Base-by-base conservation (phyloP, 1,139 yeast species). In the Candida sp. region DNA sequence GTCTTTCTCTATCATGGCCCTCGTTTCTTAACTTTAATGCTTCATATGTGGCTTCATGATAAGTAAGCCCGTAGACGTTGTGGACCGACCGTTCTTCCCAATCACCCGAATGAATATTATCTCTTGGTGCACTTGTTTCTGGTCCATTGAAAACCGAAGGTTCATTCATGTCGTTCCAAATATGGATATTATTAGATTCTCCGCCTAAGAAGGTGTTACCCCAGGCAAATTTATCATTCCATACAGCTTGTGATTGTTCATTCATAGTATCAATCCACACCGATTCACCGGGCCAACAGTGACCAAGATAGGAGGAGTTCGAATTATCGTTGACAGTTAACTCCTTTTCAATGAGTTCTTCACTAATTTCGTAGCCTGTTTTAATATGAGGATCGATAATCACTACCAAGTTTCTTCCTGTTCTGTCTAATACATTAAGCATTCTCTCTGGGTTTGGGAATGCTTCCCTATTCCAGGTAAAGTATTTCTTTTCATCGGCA, bases 111-210 rank as follows among this genome's bases (percentile, higher is more conserved):
- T 91, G 97, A 23, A 91, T 54, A 36, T 79, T 68, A 61, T 90
- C 96, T 56, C 85, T 86, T 36, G 95, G 95, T 36, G 93, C 81
- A 0, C 95, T 70, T 1, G 97, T 89, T 61, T 93, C 99, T 1
- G 98, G 96, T 0, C 98, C 99, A 54, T 84, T 81, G 61, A 93
- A 95, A 3, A 93, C 86, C 0, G 97, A 88, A 0, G 98, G 98
- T 64, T 93, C 99, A 64, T 87, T 89, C 99, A 93, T 93, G 62
- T 95, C 99, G 62, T 93, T 95, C 99, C 99, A 93, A 27, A 95
- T 69, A 56, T 85, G 86, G 43, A 90, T 61, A 56, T 93, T 93
- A 5, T 72, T 63, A 6, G 65, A 53, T 22, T 81, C 70, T 32
- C 74, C 68, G 0, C 84, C 82, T 50, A 82, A 72, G 46, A 86